Evolutionary conservation across 2,329 filamentous ascomycete species (phyloP), one percentile per base, ranked within the genome.

Genomic region (Trichoderma sp.): DNA sequence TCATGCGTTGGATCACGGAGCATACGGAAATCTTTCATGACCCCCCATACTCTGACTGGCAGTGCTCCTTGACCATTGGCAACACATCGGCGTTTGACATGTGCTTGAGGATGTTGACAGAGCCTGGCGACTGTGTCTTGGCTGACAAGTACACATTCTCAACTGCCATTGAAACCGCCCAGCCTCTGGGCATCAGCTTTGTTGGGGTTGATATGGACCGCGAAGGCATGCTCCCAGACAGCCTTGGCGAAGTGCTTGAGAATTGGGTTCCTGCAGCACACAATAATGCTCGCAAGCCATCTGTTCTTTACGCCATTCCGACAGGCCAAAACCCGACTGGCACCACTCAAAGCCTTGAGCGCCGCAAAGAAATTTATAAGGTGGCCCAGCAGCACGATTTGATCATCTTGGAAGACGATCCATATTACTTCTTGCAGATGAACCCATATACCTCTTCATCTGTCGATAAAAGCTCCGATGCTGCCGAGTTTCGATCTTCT

Each of bases 401-500:
- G 71, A 87, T 97, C 75, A 97, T 97, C 72, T 82, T 96, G 71
- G 95, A 98, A 79, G 95, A 98, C 75, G 94, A 97, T 71, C 95
- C 95, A 6, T 97, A 97, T 82, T 97, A 93, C 92, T 95, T 96
- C 78, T 84, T 98, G 10, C 95, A 97, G 78, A 97, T 88, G 58
- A 56, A 68, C 79, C 93, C 93, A 0, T 91, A 91, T 0, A 90
- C 91, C 0, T 86, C 82, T 66, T 58, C 82, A 65, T 58, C 76
- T 30, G 79, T 80, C 59, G 82, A 87, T 76, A 82, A 86, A 73
- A 82, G 84, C 75, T 83, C 84, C 21, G 79, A 84, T 49, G 77
- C 56, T 74, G 73, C 66, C 77, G 77, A 58, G 74, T 69, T 70
- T 18, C 60, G 10, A 74, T 69, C 76, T 81, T 93, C 93, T 11